phyloP scores from a whole-genome alignment of 345 rosid species.

The Rhodamnia rubescens region DNA sequence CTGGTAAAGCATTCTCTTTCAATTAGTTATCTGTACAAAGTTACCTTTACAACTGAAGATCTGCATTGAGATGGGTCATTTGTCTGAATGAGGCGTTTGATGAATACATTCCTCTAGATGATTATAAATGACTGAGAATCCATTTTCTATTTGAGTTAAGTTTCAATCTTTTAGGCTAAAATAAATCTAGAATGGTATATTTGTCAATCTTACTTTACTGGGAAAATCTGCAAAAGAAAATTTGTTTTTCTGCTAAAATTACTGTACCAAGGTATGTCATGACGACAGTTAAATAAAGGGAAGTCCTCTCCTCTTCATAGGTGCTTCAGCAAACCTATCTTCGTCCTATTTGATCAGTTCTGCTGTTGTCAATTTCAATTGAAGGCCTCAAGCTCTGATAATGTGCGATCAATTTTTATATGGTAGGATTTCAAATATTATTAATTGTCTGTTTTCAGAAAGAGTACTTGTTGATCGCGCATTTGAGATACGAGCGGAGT shows the following conservation, averaged over 20 bases:
- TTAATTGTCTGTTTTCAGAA: conserved; percentile 28
- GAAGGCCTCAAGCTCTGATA: not conserved
- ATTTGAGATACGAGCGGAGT: conserved; percentile 71
- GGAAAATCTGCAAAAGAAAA: not conserved
- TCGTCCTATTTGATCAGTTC: not conserved
- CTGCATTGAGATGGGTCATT: not conserved
- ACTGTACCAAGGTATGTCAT: not conserved
- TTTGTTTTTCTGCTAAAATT: not conserved
- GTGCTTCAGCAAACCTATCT: not conserved
- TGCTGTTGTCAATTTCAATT: not conserved
- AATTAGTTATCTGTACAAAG: not conserved
- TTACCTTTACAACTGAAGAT: not conserved
- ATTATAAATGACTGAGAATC: not conserved
- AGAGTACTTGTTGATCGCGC: conserved; percentile 78
- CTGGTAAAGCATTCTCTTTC: conserved; percentile 29
- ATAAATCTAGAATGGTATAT: not conserved
- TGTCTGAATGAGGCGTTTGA: not conserved
- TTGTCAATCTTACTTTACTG: not conserved
- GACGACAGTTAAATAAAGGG: not conserved
- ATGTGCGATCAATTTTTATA: not conserved
- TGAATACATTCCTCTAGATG: not conserved
- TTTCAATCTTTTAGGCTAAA: not conserved
- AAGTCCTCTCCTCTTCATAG: not conserved
- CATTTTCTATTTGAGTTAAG: not conserved
- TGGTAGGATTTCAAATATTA: not conserved